A percentile compares a stretch with the other conserved stretches of the same genome.
Conservation (phyloP, 495 filamentous ascomycete species). For the Melanomma pulvis-pyrius region DNA sequence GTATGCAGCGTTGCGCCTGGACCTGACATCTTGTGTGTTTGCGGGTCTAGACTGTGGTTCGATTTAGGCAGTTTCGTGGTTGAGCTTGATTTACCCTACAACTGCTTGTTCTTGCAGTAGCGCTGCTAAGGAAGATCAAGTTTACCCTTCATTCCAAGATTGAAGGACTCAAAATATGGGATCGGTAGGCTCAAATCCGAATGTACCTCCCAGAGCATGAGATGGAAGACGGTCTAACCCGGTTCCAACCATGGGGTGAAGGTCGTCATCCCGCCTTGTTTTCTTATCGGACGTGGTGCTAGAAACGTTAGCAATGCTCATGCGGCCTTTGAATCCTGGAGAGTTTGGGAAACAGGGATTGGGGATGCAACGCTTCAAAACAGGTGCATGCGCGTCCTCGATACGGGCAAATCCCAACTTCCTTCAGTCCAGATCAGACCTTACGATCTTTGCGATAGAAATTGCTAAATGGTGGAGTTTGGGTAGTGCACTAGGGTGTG, state of each 20-base stretch:
- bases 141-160: no score
- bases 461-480: background rate
- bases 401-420: no score
- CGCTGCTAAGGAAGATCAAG: background rate
- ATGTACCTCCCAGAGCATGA: no score
- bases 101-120: background rate
- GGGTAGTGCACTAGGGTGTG: background rate
- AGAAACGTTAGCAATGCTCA: slow-evolving; percentile 1
- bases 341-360: slow-evolving; percentile 1
- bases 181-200: no score
- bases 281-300: background rate
- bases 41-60: background rate
- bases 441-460: background rate
- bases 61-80: background rate
- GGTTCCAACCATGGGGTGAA: no score
- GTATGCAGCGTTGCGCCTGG: background rate
- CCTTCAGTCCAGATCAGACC: background rate
- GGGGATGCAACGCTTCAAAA: background rate
- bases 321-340: background rate
- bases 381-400: no score
- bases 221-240: no score
- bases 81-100: background rate
- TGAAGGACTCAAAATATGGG: background rate
- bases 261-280: no score
- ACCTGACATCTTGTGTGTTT: background rate